phyloP scores from a whole-genome alignment of 2,329 filamentous ascomycete genomes.

The Scopulariopsis brevicaulis region DNA sequence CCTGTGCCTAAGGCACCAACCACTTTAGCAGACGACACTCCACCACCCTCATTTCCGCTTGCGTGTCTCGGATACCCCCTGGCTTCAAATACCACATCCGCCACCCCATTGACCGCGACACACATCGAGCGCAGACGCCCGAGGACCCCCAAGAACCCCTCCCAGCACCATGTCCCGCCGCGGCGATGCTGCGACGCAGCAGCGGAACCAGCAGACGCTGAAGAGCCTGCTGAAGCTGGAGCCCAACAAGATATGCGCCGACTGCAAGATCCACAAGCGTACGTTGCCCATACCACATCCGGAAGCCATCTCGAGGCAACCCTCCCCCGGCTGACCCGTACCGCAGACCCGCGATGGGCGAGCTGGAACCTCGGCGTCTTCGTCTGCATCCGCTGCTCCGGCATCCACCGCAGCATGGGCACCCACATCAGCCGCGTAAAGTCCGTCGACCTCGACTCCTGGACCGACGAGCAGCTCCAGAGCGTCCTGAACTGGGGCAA shows the following conservation, averaged over 20 bases:
- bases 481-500: conserved; percentile 96
- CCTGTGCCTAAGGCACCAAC: neutral
- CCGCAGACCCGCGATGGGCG: conserved; percentile 87
- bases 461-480: conserved; percentile 96
- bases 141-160: neutral
- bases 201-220: conserved; percentile 87
- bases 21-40: neutral
- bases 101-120: neutral
- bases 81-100: too few relatives aligned
- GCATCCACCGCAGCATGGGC: conserved; percentile 97
- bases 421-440: conserved; percentile 98
- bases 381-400: conserved; percentile 95
- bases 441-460: conserved; percentile 93
- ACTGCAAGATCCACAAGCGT: conserved; percentile 99
- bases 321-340: conserved; percentile 3
- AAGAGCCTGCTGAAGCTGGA: conserved; percentile 93
- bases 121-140: neutral
- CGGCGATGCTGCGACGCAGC: conserved; percentile 70
- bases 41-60: neutral
- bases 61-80: neutral
- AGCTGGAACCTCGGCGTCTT: conserved; percentile 98
- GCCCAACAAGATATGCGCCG: conserved; percentile 90
- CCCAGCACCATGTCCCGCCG: conserved; percentile 59
- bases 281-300: too few relatives aligned
- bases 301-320: neutral